phyloP scores from a whole-genome alignment of 2,329 filamentous ascomycete species.

The Penicillium hesseltinei region DNA sequence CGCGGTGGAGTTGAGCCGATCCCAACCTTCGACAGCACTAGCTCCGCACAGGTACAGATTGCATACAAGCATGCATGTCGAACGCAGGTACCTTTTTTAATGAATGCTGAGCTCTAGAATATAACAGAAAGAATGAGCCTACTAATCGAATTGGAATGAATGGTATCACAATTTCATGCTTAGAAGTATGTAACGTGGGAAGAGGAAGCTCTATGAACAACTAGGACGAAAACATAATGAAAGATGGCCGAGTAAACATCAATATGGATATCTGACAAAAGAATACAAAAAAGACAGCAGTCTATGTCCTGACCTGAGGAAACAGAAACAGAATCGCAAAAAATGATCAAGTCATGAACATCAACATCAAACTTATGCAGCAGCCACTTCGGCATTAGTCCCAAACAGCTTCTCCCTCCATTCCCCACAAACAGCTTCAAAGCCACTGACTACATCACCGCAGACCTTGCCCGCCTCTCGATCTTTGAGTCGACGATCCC shows the following conservation, averaged over 20 bases:
- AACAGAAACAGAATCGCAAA: slow-evolving; percentile 1
- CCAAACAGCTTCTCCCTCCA: slow-evolving; percentile 75
- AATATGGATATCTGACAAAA: slow-evolving; percentile 12
- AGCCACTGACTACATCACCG: slow-evolving; percentile 83
- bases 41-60: not conserved
- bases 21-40: not conserved
- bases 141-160: not conserved
- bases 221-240: not conserved
- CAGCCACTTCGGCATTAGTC: slow-evolving; percentile 33
- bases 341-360: slow-evolving; percentile 2
- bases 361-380: slow-evolving; percentile 23
- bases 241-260: not conserved
- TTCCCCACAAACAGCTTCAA: slow-evolving; percentile 83
- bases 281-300: not conserved
- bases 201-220: not conserved
- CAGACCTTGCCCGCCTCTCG: slow-evolving; percentile 83
- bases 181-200: not conserved
- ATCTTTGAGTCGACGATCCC: slow-evolving; percentile 71
- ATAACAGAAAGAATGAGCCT: not conserved
- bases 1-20: not conserved
- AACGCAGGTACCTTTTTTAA: not conserved
- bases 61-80: not conserved
- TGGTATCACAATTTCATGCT: slow-evolving; percentile 1
- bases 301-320: not conserved
- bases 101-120: not conserved